Base-by-base conservation (phyloP, 129 eudicot species). In the Glebionis coronaria region DNA sequence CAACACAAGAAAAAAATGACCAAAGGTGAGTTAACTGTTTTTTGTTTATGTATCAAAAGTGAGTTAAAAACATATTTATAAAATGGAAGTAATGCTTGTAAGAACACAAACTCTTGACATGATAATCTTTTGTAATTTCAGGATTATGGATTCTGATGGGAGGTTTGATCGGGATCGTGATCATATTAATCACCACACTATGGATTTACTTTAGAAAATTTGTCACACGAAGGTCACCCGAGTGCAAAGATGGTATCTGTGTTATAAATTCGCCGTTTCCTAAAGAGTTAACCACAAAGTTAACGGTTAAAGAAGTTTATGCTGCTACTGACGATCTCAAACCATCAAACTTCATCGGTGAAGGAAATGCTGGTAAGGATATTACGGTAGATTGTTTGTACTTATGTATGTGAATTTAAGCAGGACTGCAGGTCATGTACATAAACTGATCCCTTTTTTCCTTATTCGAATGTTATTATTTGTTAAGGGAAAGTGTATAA, bases 361-460 rank as follows among this genome's bases (percentile, higher is more conserved):
- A 89, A 64, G 96, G 96, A 45, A 80, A 81, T 62, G 96, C 96
- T 1, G 96, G 96, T 88, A 55, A 70, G 69, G 67, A 71, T 21
- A 53, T 42, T 45, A 59, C 53, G 3, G 16, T 60, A 13, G 31
- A 28, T 47, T 11, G 31, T 31, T 38, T 67, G n/a, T 5, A 31
- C 9, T n/a, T 21, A 38, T 28, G 4, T 56, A 31, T 23, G 29
- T 53, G 51, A 11, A 23, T 23, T 23, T 23, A 23, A 23, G 25
- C 25, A 23, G 25, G 25, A 23, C 25, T 23, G 25, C 25, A 23
- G 25, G 25, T 23, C 25, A 23, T 23, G 25, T 23, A 6, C 9
- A 35, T 35, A 35, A 35, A 35, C 42, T 7, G 1, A 35, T 35
- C 9, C 2, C 11, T 59, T 56, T 46, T 15, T 27, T 44, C n/a